These are phyloP conservation scores for Wickerhamiella hasegawae DNA, from an alignment of 805 yeast species.

Conservation along the genomic window DNA sequence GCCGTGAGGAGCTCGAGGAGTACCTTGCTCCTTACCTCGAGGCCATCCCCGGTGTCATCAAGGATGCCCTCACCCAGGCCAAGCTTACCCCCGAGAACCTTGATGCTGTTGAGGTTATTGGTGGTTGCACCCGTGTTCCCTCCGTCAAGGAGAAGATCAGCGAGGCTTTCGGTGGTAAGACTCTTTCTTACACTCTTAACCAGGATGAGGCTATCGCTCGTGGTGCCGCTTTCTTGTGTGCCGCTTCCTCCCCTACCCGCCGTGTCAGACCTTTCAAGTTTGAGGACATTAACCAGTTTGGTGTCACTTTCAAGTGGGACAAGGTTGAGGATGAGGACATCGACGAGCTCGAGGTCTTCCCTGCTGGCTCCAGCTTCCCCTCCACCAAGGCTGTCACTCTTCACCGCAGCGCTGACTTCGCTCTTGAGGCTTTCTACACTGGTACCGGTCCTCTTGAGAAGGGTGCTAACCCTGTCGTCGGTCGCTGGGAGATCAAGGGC, in stretches of 20 bases:
- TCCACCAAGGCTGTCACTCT: constrained; percentile 88
- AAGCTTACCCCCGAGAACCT: constrained; percentile 55
- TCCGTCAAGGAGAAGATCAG: constrained; percentile 66
- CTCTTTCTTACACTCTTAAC: constrained; percentile 83
- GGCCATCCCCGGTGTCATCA: constrained; percentile 63
- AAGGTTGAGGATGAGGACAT: constrained; percentile 81
- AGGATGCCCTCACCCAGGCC: constrained; percentile 68
- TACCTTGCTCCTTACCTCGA: constrained; percentile 67
- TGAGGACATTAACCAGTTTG: constrained; percentile 82
- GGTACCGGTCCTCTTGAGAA: constrained; percentile 54
- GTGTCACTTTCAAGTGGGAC: constrained; percentile 93
- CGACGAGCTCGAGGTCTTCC: constrained; percentile 90
- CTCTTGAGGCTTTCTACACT: constrained; percentile 74
- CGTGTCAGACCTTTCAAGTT: constrained; percentile 98
- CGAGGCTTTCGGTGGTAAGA: constrained; percentile 70
- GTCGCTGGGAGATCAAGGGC: constrained; percentile 77
- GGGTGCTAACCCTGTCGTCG: constrained; percentile 48
- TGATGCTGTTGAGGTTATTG: constrained; percentile 87
- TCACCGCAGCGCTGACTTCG: constrained; percentile 80
- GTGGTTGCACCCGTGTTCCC: constrained; percentile 98
- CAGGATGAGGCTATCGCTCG: constrained; percentile 99
- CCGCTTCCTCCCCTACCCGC: constrained; percentile 96
- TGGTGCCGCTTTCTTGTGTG: constrained; percentile 98
- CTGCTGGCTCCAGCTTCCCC: constrained; percentile 84
- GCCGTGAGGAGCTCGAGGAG: constrained; percentile 87